Evolutionary conservation across 345 rosid genomes (phyloP).

Genomic region (Cochlearia excelsa): DNA sequence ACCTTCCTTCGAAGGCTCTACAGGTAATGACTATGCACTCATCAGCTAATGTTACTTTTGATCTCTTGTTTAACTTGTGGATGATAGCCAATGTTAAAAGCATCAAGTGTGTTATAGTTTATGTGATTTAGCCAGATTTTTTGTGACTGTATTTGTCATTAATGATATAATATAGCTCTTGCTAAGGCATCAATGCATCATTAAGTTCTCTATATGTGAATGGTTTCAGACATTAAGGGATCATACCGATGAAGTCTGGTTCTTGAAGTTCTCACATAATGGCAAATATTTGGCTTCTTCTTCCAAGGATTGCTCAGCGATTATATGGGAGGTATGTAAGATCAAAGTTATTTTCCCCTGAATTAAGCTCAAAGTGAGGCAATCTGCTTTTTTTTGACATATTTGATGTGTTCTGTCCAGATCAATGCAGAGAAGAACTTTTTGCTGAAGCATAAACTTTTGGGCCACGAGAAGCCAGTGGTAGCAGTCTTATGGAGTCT

Average conservation of each 20-base stretch:
- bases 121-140: constrained; percentile 31
- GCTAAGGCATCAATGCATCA: not conserved
- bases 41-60: constrained; percentile 8
- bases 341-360: constrained; percentile 38
- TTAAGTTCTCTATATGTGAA: constrained; percentile 28
- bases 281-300: constrained; percentile 64
- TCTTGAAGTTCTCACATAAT: constrained; percentile 53
- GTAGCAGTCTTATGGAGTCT: constrained; percentile 54
- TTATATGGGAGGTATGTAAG: constrained; percentile 58
- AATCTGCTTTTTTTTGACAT: constrained; percentile 1
- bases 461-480: constrained; percentile 50
- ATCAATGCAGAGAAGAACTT: constrained; percentile 38
- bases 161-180: constrained; percentile 28
- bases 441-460: constrained; percentile 41
- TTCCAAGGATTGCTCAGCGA: constrained; percentile 49
- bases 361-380: constrained; percentile 14
- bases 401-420: constrained; percentile 21
- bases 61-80: not conserved
- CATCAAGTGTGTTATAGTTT: not conserved
- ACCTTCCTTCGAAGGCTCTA: constrained; percentile 50
- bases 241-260: constrained; percentile 64
- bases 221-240: constrained; percentile 46
- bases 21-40: constrained; percentile 40
- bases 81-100: not conserved
- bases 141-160: constrained; percentile 28